Base-by-base conservation (phyloP, 805 yeast species). In the Monosporozyma solicola region DNA sequence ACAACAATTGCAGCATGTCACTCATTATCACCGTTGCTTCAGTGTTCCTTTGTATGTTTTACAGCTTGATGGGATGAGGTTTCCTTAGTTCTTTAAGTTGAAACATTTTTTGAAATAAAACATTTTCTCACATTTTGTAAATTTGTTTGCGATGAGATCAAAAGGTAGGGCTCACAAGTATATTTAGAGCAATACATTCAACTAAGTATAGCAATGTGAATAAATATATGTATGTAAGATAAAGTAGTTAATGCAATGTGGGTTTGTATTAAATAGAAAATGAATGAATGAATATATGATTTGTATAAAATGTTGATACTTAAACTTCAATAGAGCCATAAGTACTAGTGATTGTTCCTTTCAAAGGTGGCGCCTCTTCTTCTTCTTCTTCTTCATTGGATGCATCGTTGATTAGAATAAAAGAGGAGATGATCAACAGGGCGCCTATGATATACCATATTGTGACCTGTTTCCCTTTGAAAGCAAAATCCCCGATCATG, bases 401-500 rank as follows among this genome's bases (percentile, higher is more conserved):
- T 35, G n/a, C 39, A 32, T 13, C 25, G 22, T 47, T 90, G 49
- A 91, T 82, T 45, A 85, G 80, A 56, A 87, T 78, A 64, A 91
- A 92, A 1, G 96, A 90, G 31, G 79, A 62, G 16, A 89, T 81
- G 37, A 91, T 92, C 49, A 88, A 70, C 0, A 69, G 61, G 1
- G 97, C 97, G 1, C 97, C 97, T 45, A 84, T 61, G 13, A 84
- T 68, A 64, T 91, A 90, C 54, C 79, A 65, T 46, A 74, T 60
- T 15, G 86, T 75, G 54, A 86, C 74, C 32, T 69, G 16, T 56
- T 82, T 80, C 22, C 77, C 78, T 61, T 86, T 84, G 59, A 88
- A 70, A 3, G 87, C 48, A 67, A 87, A 76, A 64, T 91, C 97
- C 32, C 95, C 95, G n/a, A 87, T 64, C 85, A 92, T 86, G 0